Evolutionary conservation across 2,329 filamentous ascomycete species (phyloP).

Genomic region (Colletotrichum coccodes): DNA sequence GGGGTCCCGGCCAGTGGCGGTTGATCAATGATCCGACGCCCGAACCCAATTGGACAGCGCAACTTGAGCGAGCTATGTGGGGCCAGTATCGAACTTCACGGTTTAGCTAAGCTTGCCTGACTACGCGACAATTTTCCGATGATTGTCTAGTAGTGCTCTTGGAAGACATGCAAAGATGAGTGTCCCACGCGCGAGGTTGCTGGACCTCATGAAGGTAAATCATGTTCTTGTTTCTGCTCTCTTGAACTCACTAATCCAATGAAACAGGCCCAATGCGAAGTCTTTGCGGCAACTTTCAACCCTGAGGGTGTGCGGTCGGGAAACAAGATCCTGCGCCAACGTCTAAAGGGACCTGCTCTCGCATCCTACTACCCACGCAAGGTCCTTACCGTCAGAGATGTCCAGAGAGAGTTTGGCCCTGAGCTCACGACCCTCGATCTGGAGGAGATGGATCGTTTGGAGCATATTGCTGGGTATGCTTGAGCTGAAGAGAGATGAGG

Average conservation of each 20-base stretch:
- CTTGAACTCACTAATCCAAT: not conserved
- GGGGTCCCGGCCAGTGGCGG: not conserved
- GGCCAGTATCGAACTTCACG: conserved; percentile 2
- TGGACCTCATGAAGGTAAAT: conserved; percentile 82
- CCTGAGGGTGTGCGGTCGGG: conserved; percentile 83
- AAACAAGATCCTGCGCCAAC: conserved; percentile 91
- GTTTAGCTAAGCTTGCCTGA: conserved; percentile 11
- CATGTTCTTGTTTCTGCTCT: fast-evolving
- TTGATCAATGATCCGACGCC: conserved; percentile 16
- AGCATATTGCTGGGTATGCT: conserved; percentile 74
- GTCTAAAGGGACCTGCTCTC: conserved; percentile 84
- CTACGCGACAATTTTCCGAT: conserved; percentile 18
- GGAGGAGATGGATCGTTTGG: conserved; percentile 81
- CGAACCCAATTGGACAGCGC: not conserved
- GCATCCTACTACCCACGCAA: conserved; percentile 89
- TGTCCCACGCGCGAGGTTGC: conserved; percentile 68
- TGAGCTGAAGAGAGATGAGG: not conserved
- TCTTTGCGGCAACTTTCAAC: conserved; percentile 94
- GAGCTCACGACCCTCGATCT: conserved; percentile 78
- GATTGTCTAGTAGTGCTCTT: conserved; percentile 21
- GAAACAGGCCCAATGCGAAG: conserved; percentile 82
- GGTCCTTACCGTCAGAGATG: conserved; percentile 76
- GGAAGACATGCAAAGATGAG: conserved; percentile 61
- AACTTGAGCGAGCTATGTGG: not conserved
- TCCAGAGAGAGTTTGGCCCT: conserved; percentile 75